Conservation (phyloP, 2,329 filamentous ascomycete genomes). For the Biscogniauxia marginata region DNA sequence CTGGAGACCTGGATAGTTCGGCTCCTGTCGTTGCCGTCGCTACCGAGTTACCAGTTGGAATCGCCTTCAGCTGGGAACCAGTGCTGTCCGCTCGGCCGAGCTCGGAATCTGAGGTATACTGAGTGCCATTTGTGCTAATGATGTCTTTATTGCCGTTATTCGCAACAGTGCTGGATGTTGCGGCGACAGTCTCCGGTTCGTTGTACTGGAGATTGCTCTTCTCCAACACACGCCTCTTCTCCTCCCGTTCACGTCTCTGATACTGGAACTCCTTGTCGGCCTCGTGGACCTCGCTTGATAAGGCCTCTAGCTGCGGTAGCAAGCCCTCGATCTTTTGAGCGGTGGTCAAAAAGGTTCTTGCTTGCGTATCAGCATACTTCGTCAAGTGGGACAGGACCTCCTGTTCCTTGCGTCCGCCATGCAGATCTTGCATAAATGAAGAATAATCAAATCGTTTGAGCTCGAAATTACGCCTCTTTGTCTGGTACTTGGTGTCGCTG, state of each 20-base stretch:
- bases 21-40: conserved; percentile 31
- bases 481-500: conserved; percentile 94
- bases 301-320: conserved; percentile 83
- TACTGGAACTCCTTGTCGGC: conserved; percentile 97
- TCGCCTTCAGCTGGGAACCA: conserved; percentile 61
- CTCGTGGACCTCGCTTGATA: conserved; percentile 84
- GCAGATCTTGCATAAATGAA: conserved; percentile 98
- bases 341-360: conserved; percentile 75
- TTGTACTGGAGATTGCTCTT: conserved; percentile 76
- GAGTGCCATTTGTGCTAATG: conserved; percentile 43
- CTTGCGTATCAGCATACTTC: conserved; percentile 88
- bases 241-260: conserved; percentile 89
- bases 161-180: conserved; percentile 35
- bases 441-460: conserved; percentile 98
- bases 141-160: conserved; percentile 12
- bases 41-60: conserved; percentile 45
- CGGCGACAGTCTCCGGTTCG: conserved; percentile 62
- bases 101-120: conserved; percentile 63
- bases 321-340: conserved; percentile 85
- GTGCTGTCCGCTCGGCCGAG: conserved; percentile 73
- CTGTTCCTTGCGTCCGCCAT: conserved; percentile 96
- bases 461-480: conserved; percentile 91
- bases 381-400: conserved; percentile 94
- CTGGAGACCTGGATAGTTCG: conserved; percentile 58
- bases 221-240: conserved; percentile 86